Percentiles rank a stretch among this genome's conserved stretches.
Conservation (phyloP, 2,329 filamentous ascomycete genomes). For the Pyrenochaeta sp. region DNA sequence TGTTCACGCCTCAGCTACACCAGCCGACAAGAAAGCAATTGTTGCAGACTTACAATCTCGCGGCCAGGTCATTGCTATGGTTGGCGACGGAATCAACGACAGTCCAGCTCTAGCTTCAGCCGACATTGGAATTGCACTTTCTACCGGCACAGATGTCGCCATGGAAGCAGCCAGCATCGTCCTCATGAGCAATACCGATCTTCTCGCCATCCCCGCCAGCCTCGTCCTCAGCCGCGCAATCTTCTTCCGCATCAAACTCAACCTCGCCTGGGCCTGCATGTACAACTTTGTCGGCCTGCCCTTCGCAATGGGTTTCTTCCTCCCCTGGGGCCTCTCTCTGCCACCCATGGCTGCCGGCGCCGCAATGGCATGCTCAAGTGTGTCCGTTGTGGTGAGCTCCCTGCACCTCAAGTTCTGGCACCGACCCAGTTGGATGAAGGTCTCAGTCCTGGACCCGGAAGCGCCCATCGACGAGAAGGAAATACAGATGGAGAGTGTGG, state of each 20-base stretch:
- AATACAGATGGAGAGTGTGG: conserved; percentile 30
- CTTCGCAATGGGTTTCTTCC: conserved; percentile 95
- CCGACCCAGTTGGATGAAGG: conserved; percentile 85
- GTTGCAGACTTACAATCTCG: conserved; percentile 75
- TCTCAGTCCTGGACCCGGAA: conserved; percentile 64
- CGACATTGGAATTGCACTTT: conserved; percentile 90
- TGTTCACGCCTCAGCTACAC: conserved; percentile 87
- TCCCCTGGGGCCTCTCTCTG: conserved; percentile 85
- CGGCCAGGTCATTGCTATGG: conserved; percentile 89
- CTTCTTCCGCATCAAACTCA: conserved; percentile 91
- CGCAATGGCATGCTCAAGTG: conserved; percentile 90
- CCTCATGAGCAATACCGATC: conserved; percentile 88
- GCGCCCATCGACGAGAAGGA: conserved; percentile 40
- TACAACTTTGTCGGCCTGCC: conserved; percentile 93
- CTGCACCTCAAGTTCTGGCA: conserved; percentile 87
- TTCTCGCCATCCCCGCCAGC: conserved; percentile 90
- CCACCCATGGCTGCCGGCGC: conserved; percentile 95
- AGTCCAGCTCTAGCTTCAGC: conserved; percentile 93
- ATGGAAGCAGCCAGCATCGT: conserved; percentile 98
- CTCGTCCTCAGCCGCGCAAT: conserved; percentile 83
- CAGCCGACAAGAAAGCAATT: conserved; percentile 89
- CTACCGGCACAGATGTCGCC: conserved; percentile 92
- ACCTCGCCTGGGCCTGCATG: conserved; percentile 88
- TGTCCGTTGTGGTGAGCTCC: conserved; percentile 86
- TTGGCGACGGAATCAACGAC: conserved; percentile 97